Evolutionary conservation across 176 grass and related monocot species (phyloP).

Genomic region (Triticum turgidum): DNA sequence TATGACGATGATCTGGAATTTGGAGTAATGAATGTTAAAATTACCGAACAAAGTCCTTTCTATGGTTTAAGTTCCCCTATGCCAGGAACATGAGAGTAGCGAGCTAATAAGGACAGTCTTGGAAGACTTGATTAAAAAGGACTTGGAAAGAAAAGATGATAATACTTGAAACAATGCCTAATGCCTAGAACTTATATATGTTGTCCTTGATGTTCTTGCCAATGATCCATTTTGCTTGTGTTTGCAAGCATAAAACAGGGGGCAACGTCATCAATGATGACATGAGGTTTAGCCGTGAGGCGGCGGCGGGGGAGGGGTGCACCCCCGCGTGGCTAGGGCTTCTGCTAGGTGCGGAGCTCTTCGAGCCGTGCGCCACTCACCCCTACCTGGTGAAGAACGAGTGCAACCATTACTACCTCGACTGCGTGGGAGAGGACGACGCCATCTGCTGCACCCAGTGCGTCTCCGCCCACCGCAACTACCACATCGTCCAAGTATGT

Average conservation of each 20-base stretch:
- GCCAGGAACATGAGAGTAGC: too few species aligned
- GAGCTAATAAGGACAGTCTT: too few species aligned
- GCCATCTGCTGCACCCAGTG: not conserved
- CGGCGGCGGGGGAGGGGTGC: not conserved
- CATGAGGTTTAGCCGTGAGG: too few species aligned
- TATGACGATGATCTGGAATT: too few species aligned
- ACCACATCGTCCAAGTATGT: conserved; percentile 10
- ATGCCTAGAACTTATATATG: not conserved
- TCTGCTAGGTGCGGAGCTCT: not conserved
- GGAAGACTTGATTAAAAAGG: too few species aligned
- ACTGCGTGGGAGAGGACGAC: not conserved
- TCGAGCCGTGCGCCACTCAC: conserved; percentile 1
- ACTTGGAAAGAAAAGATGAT: too few species aligned
- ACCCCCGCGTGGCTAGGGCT: conserved; percentile 10
- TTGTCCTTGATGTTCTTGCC: too few species aligned
- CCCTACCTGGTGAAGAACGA: not conserved
- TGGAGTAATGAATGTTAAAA: too few species aligned
- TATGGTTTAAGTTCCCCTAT: too few species aligned
- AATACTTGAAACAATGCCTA: too few species aligned
- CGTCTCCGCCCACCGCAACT: not conserved
- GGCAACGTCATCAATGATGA: not conserved
- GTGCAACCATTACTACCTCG: conserved; percentile 12
- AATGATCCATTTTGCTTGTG: not conserved
- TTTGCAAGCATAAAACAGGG: not conserved
- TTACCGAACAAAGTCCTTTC: too few species aligned